Evolutionary conservation across 2,329 filamentous ascomycete genomes (phyloP).

Genomic region (Penicillium aurantiogriseum): DNA sequence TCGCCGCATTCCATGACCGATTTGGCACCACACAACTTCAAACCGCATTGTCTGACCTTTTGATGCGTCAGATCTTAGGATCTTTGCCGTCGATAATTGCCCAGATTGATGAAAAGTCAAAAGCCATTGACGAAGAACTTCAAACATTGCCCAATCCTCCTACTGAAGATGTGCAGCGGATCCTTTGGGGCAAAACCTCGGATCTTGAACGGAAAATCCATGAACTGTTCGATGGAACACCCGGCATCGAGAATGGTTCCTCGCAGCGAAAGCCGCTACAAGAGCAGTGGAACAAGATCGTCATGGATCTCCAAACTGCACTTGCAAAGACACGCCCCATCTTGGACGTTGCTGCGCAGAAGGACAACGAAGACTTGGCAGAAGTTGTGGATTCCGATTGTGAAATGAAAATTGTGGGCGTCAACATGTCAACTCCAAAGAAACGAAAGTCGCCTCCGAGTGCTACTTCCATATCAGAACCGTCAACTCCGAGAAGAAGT

Average conservation of each 20-base stretch:
- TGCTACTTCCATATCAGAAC: neutral
- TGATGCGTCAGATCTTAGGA: conserved; percentile 44
- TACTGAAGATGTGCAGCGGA: conserved; percentile 61
- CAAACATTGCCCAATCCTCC: conserved; percentile 64
- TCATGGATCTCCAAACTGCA: conserved; percentile 53
- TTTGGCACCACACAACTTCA: conserved; percentile 57
- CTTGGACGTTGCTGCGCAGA: conserved; percentile 29
- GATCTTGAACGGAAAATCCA: conserved; percentile 57
- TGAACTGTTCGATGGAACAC: conserved; percentile 53
- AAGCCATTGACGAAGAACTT: conserved; percentile 56
- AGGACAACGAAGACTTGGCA: conserved; percentile 40
- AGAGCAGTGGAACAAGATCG: conserved; percentile 45
- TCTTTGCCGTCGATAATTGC: conserved; percentile 37
- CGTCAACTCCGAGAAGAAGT: neutral
- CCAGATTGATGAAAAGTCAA: conserved; percentile 50
- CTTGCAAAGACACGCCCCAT: conserved; percentile 46
- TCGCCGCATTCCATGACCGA: conserved; percentile 41
- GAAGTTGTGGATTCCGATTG: conserved; percentile 27
- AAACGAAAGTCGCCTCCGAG: conserved; percentile 24
- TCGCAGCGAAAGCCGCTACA: conserved; percentile 40
- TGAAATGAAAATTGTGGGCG: conserved; percentile 20
- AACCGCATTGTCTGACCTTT: conserved; percentile 39
- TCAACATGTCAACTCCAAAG: neutral
- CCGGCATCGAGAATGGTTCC: conserved; percentile 6
- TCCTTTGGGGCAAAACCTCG: conserved; percentile 60